These are phyloP conservation scores for Candida suzukii DNA, from an alignment of 805 yeast genomes.

Conservation along the genomic window DNA sequence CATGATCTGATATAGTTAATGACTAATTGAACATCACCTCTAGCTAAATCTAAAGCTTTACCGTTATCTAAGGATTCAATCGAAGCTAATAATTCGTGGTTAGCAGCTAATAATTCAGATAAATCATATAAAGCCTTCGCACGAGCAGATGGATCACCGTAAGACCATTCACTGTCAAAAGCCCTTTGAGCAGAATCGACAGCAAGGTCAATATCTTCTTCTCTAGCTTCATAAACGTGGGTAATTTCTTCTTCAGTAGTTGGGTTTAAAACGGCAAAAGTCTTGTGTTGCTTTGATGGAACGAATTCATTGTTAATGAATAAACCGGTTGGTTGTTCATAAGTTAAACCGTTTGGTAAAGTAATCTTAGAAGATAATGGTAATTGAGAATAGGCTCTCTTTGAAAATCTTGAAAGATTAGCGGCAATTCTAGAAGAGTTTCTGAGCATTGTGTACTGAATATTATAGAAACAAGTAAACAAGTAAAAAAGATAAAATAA, in stretches of 20 bases:
- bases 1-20: slow-evolving; percentile 70
- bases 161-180: slow-evolving; percentile 65
- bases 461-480: neutral
- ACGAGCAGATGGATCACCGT: slow-evolving; percentile 60
- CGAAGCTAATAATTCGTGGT: slow-evolving; percentile 64
- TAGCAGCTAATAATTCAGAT: slow-evolving; percentile 69
- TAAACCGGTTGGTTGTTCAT: slow-evolving; percentile 45
- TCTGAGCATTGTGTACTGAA: slow-evolving; percentile 11
- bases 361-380: slow-evolving; percentile 32
- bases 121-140: slow-evolving; percentile 57
- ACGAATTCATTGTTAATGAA: slow-evolving; percentile 62
- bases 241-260: slow-evolving; percentile 66
- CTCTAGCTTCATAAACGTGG: slow-evolving; percentile 67
- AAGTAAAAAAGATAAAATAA: neutral
- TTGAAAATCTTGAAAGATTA: slow-evolving; percentile 8
- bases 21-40: slow-evolving; percentile 69
- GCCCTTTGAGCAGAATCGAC: slow-evolving; percentile 82
- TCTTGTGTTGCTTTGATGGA: slow-evolving; percentile 44
- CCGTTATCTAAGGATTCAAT: slow-evolving; percentile 90
- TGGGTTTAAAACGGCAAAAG: slow-evolving; percentile 59
- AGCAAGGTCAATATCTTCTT: slow-evolving; percentile 76
- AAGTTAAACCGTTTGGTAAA: slow-evolving; percentile 64
- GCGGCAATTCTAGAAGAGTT: slow-evolving; percentile 9
- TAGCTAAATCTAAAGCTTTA: slow-evolving; percentile 64
- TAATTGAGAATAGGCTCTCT: slow-evolving; percentile 20